Evolutionary conservation across 768 basidiomycete genomes (phyloP).

Genomic region (Russula olivacea): DNA sequence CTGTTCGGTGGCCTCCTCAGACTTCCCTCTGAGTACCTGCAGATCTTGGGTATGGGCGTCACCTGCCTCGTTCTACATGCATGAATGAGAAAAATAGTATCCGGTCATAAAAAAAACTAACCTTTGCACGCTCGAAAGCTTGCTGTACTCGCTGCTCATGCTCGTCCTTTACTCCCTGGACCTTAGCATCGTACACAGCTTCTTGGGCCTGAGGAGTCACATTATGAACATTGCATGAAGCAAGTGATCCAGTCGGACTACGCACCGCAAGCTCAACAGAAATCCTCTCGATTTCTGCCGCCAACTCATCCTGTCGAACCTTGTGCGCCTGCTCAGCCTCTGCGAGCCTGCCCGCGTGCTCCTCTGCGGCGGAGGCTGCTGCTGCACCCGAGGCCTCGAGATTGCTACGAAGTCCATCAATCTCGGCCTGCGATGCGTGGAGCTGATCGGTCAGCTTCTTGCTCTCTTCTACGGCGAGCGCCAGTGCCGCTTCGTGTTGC

Average conservation of each 20-base stretch:
- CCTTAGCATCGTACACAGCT: conserved; percentile 56
- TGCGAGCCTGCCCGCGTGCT: conserved; percentile 43
- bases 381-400: conserved; percentile 43
- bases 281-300: conserved; percentile 51
- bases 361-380: conserved; percentile 41
- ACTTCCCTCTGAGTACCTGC: conserved; percentile 60
- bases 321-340: conserved; percentile 48
- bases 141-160: conserved; percentile 56
- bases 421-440: conserved; percentile 32
- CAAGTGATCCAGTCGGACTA: not conserved
- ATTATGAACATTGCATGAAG: conserved; percentile 1
- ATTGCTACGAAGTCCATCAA: conserved; percentile 40
- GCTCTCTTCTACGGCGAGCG: conserved; percentile 38
- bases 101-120: conserved; percentile 29
- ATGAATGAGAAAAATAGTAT: conserved; percentile 17
- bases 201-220: conserved; percentile 53
- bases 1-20: conserved; percentile 61
- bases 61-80: conserved; percentile 59
- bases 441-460: conserved; percentile 22
- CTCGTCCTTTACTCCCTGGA: conserved; percentile 60
- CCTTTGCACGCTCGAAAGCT: conserved; percentile 77
- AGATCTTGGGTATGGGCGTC: conserved; percentile 64
- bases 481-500: conserved; percentile 44
- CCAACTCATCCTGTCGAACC: conserved; percentile 46
- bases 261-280: conserved; percentile 60